Conservation (phyloP, 73 alveolate genomes). For the Loxodes magnus region DNA sequence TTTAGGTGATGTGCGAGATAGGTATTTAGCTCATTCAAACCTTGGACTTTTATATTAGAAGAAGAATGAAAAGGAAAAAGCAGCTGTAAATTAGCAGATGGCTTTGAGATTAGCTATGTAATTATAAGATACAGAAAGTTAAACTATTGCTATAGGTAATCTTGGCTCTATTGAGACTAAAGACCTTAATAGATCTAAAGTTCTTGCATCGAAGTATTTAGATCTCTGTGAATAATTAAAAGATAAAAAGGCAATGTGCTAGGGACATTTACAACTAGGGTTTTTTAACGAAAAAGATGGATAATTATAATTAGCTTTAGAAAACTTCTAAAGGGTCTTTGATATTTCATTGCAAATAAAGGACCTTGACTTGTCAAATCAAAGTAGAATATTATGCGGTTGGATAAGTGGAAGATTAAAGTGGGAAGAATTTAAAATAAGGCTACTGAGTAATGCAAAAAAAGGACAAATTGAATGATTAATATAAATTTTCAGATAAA, state of each 20-base stretch:
- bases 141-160: conserved; percentile 46
- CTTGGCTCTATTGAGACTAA: conserved; percentile 35
- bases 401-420: too few relatives aligned
- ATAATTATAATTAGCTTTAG: conserved; percentile 39
- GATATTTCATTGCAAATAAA: conserved; percentile 51
- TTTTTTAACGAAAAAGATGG: conserved; percentile 32
- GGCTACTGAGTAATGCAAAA: too few relatives aligned
- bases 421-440: too few relatives aligned
- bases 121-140: conserved; percentile 42
- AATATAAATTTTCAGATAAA: too few relatives aligned
- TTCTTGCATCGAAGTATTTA: conserved; percentile 47
- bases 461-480: too few relatives aligned
- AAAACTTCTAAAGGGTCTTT: conserved; percentile 57
- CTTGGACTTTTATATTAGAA: conserved; percentile 44
- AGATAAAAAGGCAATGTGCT: conserved; percentile 49
- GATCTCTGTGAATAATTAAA: conserved; percentile 43
- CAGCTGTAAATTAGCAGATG: conserved; percentile 40
- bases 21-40: conserved; percentile 46
- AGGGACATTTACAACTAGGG: conserved; percentile 52
- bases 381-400: too few relatives aligned
- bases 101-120: conserved; percentile 50
- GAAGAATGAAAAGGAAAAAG: conserved; percentile 43
- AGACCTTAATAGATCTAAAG: conserved; percentile 26
- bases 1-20: conserved; percentile 53
- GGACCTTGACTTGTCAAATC: conserved; percentile 32